Evolutionary conservation across 805 yeast genomes (phyloP).

Genomic region (Yamadazyma olivae): DNA sequence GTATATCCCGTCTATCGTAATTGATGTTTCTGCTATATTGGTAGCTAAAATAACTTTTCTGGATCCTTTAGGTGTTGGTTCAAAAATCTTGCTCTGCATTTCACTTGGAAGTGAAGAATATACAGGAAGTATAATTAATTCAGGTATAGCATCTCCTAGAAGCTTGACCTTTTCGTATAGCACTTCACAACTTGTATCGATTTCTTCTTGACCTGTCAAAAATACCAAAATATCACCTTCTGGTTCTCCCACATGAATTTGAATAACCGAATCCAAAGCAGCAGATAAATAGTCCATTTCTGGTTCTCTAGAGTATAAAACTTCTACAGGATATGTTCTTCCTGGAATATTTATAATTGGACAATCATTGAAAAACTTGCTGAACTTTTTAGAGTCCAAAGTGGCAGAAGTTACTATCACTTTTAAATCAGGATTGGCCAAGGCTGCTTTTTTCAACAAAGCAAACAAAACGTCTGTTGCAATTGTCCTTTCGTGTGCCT

Average conservation of each 20-base stretch:
- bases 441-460: conserved; percentile 70
- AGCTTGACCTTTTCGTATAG: conserved; percentile 60
- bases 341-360: conserved; percentile 88
- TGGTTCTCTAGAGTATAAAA: conserved; percentile 74
- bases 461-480: conserved; percentile 93
- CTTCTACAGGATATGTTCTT: conserved; percentile 85
- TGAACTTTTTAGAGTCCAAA: conserved; percentile 81
- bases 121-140: conserved; percentile 77
- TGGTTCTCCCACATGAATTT: conserved; percentile 78
- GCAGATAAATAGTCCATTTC: conserved; percentile 85
- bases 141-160: conserved; percentile 59
- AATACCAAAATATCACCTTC: conserved; percentile 81
- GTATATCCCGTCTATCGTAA: conserved; percentile 90
- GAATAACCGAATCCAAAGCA: conserved; percentile 78
- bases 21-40: conserved; percentile 94
- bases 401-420: conserved; percentile 92
- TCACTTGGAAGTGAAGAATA: conserved; percentile 92
- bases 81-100: conserved; percentile 84
- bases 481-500: conserved; percentile 95
- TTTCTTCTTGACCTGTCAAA: conserved; percentile 91
- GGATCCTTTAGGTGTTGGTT: conserved; percentile 78
- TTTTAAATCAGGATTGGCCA: conserved; percentile 66
- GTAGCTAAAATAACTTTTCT: conserved; percentile 93
- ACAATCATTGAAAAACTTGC: conserved; percentile 72
- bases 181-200: conserved; percentile 82